These are phyloP conservation scores for Leccinum ochraceum DNA, from an alignment of 768 basidiomycete genomes.

Conservation along the genomic window DNA sequence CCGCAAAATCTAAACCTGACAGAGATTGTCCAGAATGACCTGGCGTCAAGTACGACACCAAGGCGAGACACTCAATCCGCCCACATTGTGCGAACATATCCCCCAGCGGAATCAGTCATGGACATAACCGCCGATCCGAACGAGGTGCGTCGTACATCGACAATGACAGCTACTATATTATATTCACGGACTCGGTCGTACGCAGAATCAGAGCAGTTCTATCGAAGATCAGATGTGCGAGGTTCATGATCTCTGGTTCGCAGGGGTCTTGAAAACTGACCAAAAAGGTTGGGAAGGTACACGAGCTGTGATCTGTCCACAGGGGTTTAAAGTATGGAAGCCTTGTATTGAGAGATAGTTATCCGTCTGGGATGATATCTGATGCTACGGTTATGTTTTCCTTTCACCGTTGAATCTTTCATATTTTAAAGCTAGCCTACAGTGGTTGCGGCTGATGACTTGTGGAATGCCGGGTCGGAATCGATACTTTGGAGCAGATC, in stretches of 20 bases:
- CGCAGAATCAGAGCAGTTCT: background rate
- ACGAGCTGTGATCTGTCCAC: background rate
- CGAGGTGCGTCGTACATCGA: too few relatives aligned
- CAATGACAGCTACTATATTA: too few relatives aligned
- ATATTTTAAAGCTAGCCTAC: background rate
- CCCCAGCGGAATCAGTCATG: background rate
- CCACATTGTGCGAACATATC: background rate
- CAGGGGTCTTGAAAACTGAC: too few relatives aligned
- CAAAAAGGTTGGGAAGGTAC: background rate
- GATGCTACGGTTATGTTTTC: too few relatives aligned
- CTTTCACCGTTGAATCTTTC: too few relatives aligned
- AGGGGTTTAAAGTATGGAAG: background rate
- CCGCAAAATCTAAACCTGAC: background rate
- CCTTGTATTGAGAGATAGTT: background rate
- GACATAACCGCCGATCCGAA: background rate
- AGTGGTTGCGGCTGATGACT: background rate
- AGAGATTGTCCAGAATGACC: background rate
- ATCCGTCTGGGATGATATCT: too few relatives aligned
- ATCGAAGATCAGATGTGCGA: too few relatives aligned
- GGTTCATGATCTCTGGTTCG: background rate
- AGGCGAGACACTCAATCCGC: background rate
- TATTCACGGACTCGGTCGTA: too few relatives aligned
- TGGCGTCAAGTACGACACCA: background rate
- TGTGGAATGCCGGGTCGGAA: background rate
- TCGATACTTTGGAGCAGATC: too few relatives aligned